These are phyloP conservation scores for Populus alba DNA, from an alignment of 345 rosid genomes.

Conservation along the genomic window DNA sequence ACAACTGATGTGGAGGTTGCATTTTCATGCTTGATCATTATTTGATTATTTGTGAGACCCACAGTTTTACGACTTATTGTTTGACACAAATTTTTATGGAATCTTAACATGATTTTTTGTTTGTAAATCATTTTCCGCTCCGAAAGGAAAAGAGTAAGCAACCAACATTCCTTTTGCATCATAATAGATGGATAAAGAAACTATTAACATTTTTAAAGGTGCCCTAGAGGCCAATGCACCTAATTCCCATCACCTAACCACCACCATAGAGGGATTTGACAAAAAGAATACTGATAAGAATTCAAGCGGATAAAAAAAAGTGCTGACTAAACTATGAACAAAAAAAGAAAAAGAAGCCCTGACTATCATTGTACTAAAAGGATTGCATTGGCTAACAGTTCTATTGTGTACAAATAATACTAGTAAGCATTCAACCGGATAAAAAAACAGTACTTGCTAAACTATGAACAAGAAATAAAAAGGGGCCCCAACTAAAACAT, in stretches of 20 bases:
- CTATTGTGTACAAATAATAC: neutral
- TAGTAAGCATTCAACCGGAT: neutral
- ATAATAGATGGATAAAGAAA: neutral
- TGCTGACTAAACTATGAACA: neutral
- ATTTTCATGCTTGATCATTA: neutral
- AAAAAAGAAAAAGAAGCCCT: neutral
- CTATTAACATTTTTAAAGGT: neutral
- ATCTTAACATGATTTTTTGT: neutral
- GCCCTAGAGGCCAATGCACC: neutral
- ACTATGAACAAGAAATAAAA: neutral
- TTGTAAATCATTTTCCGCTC: neutral
- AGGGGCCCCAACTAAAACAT: neutral
- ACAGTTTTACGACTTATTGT: neutral
- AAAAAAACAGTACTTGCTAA: neutral
- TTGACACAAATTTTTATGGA: neutral
- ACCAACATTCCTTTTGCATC: neutral
- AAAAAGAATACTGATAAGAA: neutral
- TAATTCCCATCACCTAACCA: neutral
- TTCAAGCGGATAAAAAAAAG: neutral
- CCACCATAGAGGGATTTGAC: neutral
- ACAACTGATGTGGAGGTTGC: neutral
- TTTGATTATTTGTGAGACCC: neutral
- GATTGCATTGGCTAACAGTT: neutral
- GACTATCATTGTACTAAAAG: neutral
- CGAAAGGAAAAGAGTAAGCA: neutral